Base-by-base conservation (phyloP, 1,284 basidiomycete species). In the Cryptococcus neoformans region DNA sequence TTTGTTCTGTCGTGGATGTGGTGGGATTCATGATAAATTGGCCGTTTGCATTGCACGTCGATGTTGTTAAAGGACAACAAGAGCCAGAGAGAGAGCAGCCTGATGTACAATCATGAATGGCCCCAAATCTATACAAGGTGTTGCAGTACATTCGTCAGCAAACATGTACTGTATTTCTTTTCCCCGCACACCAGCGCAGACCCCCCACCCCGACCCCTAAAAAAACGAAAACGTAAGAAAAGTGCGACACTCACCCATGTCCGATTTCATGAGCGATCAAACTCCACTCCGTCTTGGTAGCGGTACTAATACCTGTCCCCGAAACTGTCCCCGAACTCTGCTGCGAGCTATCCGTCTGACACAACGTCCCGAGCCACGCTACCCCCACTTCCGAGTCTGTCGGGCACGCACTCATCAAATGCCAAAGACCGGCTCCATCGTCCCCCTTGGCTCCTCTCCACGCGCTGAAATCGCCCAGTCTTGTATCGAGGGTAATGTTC, bases 381-480 rank as follows among this genome's bases (percentile, higher is more conserved):
- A 94, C 90, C 39, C 91, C 91, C 52, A 93, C 89, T 78, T 93
- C 90, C 9, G 68, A 65, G 53, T 70, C 73, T 5, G 88, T 88
- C 12, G 87, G 85, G 75, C 91, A 92, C 16, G 87, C 87, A 62
- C 87, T 92, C 86, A 94, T 88, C 11, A 96, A 80, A 78, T 94
- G 91, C 89, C 91, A 94, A 34, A 96, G 80, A 1, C 91, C 92
- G 14, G 83, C 84, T 39, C 84, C 83, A 70, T 91, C 89, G 41
- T 80, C 79, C 10, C 49, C 84, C 64, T 86, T 86, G 54, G 79
- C 69, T 0, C 90, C 90, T 59, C 91, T 81, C 92, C 92, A 95
- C 54, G 84, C 79, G 16, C 88, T 90, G 74, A 96, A 94, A 12
- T 85, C 74, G 21, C 88, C 90, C 34, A 95, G 81, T 2, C 91